Conservation (phyloP, 2,329 filamentous ascomycete species). For the Aureobasidium zeae region DNA sequence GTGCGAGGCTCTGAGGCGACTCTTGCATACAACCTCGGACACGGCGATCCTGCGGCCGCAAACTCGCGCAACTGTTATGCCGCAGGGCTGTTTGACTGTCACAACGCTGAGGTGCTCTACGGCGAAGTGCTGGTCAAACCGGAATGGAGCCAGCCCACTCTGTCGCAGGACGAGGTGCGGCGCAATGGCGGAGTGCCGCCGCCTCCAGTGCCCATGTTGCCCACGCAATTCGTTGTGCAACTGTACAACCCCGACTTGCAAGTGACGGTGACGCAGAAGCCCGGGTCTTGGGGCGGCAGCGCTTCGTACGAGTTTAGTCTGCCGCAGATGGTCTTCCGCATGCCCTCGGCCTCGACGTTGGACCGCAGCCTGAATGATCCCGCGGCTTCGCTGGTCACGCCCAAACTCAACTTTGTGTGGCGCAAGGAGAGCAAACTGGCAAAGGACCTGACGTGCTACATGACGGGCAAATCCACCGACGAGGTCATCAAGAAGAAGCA, state of each 20-base stretch:
- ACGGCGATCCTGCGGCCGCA: constrained; percentile 55
- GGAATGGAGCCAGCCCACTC: constrained; percentile 72
- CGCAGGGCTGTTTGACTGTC: constrained; percentile 73
- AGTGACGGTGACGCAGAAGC: constrained; percentile 59
- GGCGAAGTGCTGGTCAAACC: constrained; percentile 78
- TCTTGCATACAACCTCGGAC: constrained; percentile 71
- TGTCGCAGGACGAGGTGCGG: constrained; percentile 73
- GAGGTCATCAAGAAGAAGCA: constrained; percentile 60
- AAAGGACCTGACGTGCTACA: constrained; percentile 80
- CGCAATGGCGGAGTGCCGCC: constrained; percentile 55
- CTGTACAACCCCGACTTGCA: constrained; percentile 92
- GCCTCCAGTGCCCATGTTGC: constrained; percentile 62
- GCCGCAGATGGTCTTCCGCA: constrained; percentile 72
- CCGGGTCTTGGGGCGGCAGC: constrained; percentile 69
- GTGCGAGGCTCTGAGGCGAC: constrained; percentile 73
- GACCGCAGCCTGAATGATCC: constrained; percentile 63
- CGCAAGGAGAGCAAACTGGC: constrained; percentile 76
- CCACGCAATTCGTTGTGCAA: constrained; percentile 70
- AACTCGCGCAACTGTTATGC: constrained; percentile 76
- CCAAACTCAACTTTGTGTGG: constrained; percentile 80
- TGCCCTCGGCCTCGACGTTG: constrained; percentile 67
- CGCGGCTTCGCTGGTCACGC: constrained; percentile 43
- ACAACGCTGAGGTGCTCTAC: constrained; percentile 71
- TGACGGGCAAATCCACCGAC: constrained; percentile 66
- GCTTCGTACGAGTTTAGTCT: constrained; percentile 89